Evolutionary conservation across 78 protist species (phyloP), one percentile per base, ranked within the genome.

Genomic region (Dictyostelium intermedium): DNA sequence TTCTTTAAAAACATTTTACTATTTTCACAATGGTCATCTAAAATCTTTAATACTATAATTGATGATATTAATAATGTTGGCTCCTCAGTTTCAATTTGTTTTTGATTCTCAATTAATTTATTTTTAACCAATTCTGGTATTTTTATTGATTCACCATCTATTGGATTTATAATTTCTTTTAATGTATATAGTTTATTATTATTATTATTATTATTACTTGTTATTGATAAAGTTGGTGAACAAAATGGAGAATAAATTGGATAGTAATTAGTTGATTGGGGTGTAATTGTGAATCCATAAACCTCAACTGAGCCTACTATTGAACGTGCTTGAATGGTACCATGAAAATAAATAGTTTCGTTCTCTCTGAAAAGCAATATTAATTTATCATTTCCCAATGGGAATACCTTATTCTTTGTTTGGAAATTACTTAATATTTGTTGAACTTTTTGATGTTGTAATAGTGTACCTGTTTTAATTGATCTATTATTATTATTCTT

Each of bases 241-340:
- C 87, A 63, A 32, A 89, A 80, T 25, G 94, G 94, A 35, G 94
- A 50, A 70, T 89, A 89, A 47, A 89, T n/a, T 27, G 73, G 61
- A 63, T 80, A 60, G 3, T 69, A 63, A 18, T 7, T 27, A 1
- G 69, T 69, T 2, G 18, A 16, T 37, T 13, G 32, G 6, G 76
- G 39, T 16, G 76, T 50, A 14, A 85, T 47, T 1, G 34, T 45
- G 41, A 66, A 80, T 16, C 94, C 94, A 89, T 89, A 69, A 23
- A 45, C 30, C 6, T 69, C 47, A 1, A 89, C 27, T n/a, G 69
- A 23, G 3, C 94, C 94, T 47, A 63, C 43, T 16, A 89, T 11
- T 69, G 53, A 16, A 18, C 47, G 14, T 30, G 82, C 35, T 8
- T 47, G 35, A 10, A 63, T 25, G 34, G 37, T 32, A 80, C 94